Evolutionary conservation across 1,139 yeast species (phyloP).

Genomic region (Geotrichum histeridarum): DNA sequence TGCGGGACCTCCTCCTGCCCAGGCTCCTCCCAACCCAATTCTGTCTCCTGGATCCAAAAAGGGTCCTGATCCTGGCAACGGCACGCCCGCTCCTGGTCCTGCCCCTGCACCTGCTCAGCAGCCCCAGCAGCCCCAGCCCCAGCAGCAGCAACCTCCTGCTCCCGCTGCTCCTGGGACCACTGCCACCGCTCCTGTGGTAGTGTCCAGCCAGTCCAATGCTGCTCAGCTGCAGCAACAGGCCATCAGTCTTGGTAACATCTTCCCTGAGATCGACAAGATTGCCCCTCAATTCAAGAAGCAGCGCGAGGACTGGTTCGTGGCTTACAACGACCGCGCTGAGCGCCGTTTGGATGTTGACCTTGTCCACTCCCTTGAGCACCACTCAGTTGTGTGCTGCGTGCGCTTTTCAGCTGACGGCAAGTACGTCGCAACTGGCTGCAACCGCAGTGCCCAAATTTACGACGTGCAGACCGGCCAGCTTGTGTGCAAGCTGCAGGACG

Average conservation of each 20-base stretch:
- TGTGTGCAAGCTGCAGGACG: conserved; percentile 83
- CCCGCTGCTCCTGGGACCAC: conserved; percentile 23
- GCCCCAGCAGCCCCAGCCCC: background rate
- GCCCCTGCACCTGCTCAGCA: conserved; percentile 21
- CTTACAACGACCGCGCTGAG: conserved; percentile 84
- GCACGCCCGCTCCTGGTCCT: conserved; percentile 27
- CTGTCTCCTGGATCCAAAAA: conserved; percentile 21
- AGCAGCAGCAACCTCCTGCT: conserved; percentile 3
- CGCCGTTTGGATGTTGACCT: conserved; percentile 75
- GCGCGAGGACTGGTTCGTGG: conserved; percentile 79
- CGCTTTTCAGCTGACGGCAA: conserved; percentile 74
- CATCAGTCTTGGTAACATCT: conserved; percentile 46
- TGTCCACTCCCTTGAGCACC: conserved; percentile 85
- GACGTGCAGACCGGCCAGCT: conserved; percentile 89
- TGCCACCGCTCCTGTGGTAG: conserved; percentile 21
- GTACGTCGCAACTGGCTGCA: conserved; percentile 94
- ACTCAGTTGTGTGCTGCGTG: conserved; percentile 95
- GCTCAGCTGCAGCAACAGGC: conserved; percentile 35
- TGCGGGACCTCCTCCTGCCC: conserved; percentile 4
- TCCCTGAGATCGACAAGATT: conserved; percentile 75
- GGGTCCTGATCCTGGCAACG: conserved; percentile 24
- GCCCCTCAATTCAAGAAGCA: conserved; percentile 76
- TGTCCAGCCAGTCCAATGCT: conserved; percentile 27
- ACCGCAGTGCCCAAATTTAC: conserved; percentile 91
- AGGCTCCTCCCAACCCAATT: background rate